A percentile compares a stretch with the other conserved stretches of the same genome.
These are phyloP conservation scores for Starmerella sp. DNA, from an alignment of 805 yeast species.

Conservation along the genomic window DNA sequence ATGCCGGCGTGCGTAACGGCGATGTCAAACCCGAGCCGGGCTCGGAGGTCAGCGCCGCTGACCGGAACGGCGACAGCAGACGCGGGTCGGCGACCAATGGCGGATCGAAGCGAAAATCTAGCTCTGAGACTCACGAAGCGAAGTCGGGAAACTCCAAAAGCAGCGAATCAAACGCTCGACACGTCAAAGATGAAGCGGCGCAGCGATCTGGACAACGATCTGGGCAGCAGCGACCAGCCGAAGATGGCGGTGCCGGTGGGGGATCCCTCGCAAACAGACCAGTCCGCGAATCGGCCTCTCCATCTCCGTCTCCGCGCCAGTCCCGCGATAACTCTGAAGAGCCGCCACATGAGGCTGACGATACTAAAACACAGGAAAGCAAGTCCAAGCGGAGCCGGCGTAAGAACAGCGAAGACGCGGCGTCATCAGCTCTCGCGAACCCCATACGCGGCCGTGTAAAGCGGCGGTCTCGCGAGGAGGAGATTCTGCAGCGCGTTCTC, in stretches of 20 bases:
- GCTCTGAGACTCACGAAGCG: background rate
- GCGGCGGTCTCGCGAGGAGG: slow-evolving; percentile 31
- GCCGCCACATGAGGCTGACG: background rate
- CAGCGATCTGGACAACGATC: background rate
- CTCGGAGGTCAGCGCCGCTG: background rate
- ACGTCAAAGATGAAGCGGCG: background rate
- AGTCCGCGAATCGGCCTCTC: background rate
- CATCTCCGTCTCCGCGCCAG: background rate
- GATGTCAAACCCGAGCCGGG: background rate
- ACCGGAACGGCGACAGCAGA: background rate
- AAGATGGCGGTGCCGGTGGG: background rate
- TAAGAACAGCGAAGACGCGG: background rate
- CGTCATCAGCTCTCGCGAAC: background rate
- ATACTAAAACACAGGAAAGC: background rate
- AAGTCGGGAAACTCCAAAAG: background rate
- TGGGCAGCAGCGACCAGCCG: background rate
- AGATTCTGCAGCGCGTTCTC: slow-evolving; percentile 32
- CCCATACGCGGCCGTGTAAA: slow-evolving; percentile 9
- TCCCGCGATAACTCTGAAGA: background rate
- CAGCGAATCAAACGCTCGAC: background rate
- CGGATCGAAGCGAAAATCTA: background rate
- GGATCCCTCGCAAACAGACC: background rate
- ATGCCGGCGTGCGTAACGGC: background rate
- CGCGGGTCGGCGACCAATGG: background rate
- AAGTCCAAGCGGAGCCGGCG: slow-evolving; percentile 5